Conservation (phyloP, 495 filamentous ascomycete genomes). For the Trichoderma parareesei region DNA sequence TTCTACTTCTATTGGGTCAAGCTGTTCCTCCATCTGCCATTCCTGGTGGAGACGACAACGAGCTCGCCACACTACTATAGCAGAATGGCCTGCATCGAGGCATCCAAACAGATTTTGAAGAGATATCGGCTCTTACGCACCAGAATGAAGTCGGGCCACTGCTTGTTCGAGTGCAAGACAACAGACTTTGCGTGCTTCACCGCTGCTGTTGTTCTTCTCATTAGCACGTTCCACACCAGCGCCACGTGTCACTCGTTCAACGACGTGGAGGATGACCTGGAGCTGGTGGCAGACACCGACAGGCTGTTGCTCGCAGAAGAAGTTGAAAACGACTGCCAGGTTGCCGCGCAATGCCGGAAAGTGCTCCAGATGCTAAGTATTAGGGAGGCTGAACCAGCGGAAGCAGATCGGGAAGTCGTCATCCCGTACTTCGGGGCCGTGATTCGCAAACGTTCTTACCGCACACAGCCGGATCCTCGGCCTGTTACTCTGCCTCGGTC, state of each 20-base stretch:
- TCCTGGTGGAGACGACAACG: background rate
- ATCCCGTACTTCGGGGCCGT: background rate
- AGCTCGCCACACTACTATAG: constrained; percentile 9
- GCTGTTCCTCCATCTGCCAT: constrained; percentile 18
- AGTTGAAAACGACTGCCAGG: background rate
- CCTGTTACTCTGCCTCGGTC: background rate
- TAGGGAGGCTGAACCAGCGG: background rate
- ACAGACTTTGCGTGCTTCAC: constrained; percentile 16
- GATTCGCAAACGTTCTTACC: background rate
- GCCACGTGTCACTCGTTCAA: background rate
- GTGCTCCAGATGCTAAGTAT: constrained; percentile 1
- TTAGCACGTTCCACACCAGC: constrained; percentile 9
- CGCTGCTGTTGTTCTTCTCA: constrained; percentile 14
- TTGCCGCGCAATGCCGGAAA: constrained; percentile 10
- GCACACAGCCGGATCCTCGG: background rate
- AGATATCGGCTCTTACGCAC: constrained; percentile 10
- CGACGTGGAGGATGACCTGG: background rate
- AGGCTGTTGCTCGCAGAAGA: background rate
- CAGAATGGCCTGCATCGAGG: constrained; percentile 13
- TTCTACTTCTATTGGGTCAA: constrained; percentile 16
- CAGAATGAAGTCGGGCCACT: background rate
- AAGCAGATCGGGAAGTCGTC: background rate
- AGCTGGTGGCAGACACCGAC: background rate
- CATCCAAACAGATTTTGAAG: constrained; percentile 12
- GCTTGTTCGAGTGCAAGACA: constrained; percentile 18